These are phyloP conservation scores for Wickerhamomyces alni DNA, from an alignment of 805 yeast genomes.

Conservation along the genomic window DNA sequence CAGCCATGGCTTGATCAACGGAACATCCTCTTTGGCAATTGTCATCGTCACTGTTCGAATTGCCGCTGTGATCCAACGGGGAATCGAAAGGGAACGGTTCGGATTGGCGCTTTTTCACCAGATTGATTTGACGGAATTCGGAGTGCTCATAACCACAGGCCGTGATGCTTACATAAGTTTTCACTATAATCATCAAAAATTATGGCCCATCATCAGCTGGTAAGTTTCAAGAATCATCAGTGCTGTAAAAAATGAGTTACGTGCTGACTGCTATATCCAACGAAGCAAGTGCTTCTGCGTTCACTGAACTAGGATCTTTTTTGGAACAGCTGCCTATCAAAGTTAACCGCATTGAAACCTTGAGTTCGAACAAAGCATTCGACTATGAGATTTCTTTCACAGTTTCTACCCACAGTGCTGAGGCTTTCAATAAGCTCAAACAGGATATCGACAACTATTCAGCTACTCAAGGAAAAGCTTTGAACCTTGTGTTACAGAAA, in stretches of 20 bases:
- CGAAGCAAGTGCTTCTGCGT: conserved; percentile 13
- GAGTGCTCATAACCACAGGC: too few species aligned
- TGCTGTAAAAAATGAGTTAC: conserved; percentile 8
- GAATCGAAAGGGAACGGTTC: too few species aligned
- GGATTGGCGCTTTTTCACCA: too few species aligned
- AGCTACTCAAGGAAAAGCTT: conserved; percentile 17
- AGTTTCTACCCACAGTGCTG: conserved; percentile 10
- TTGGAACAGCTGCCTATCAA: conserved; percentile 26
- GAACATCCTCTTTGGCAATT: conserved; percentile 8
- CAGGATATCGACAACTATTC: conserved; percentile 6
- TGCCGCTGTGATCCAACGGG: too few species aligned
- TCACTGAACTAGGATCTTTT: conserved; percentile 19
- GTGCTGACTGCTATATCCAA: conserved; percentile 25
- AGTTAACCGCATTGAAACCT: conserved; percentile 21
- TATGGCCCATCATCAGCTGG: too few species aligned
- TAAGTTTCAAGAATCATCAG: too few species aligned
- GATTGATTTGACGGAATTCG: too few species aligned
- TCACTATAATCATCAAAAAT: too few species aligned
- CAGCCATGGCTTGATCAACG: conserved; percentile 25
- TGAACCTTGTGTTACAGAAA: conserved; percentile 40
- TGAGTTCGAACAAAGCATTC: conserved; percentile 32
- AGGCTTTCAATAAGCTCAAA: conserved; percentile 9
- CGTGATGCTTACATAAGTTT: too few species aligned
- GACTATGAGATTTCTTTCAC: conserved; percentile 26
- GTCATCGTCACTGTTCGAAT: too few species aligned